Conservation (phyloP, 352 stramenopile species). For the Elongisporangium undulatum region DNA sequence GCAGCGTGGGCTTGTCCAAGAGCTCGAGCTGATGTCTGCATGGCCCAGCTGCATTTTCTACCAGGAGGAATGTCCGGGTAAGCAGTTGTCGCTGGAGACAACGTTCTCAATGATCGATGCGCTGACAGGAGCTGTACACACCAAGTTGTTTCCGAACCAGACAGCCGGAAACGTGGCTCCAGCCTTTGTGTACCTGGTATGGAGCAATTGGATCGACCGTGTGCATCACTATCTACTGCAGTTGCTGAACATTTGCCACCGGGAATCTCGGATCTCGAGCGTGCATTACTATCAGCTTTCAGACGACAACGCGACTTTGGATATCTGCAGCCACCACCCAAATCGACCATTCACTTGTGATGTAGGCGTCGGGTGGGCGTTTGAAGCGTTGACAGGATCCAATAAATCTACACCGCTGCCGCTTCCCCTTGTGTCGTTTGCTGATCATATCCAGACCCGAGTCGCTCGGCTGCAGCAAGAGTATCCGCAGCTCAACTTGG, state of each 20-base stretch:
- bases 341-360: background rate
- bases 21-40: constrained; percentile 19
- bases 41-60: constrained; percentile 28
- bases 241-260: background rate
- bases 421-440: too few relatives aligned
- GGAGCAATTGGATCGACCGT: constrained; percentile 27
- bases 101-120: constrained; percentile 35
- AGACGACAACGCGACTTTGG: background rate
- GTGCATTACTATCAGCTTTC: background rate
- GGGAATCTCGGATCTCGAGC: background rate
- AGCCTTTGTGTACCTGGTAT: constrained; percentile 7
- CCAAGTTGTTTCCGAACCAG: constrained; percentile 2
- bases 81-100: constrained; percentile 13
- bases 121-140: constrained; percentile 12
- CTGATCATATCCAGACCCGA: background rate
- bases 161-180: constrained; percentile 1
- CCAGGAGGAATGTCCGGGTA: background rate
- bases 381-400: background rate
- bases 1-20: constrained; percentile 13
- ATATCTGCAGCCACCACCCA: background rate
- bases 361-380: background rate
- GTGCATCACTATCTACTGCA: constrained; percentile 20
- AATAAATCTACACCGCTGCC: background rate
- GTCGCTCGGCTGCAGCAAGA: background rate
- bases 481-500: background rate